Evolutionary conservation across 129 eudicot species (phyloP), one percentile per base, ranked within the genome.

Genomic region (Pittosporum tobira): DNA sequence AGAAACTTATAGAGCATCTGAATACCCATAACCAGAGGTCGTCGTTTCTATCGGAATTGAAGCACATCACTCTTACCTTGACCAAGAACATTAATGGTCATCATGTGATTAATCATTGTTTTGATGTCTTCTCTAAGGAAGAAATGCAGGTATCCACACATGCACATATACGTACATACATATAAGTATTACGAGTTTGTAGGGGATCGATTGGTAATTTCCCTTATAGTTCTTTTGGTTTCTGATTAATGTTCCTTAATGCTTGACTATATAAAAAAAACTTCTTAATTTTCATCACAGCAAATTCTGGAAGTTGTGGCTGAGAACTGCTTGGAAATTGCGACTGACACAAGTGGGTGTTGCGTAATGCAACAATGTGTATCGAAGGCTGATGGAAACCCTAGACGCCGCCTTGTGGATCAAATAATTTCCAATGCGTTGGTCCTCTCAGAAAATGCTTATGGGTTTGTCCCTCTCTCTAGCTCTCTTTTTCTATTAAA

Each of bases 101-200:
- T 55, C 95, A 85, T 71, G 89, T 85, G 19, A 73, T 85, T 51
- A 84, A 76, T 45, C 72, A 79, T 45, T 70, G 81, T 64, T 55
- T 81, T 64, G 79, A 71, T 29, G 62, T 52, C 48, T 81, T 81
- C 28, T 18, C 59, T 51, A 62, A 29, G 58, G 78, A 73, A 38
- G 81, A 81, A 40, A 69, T 61, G 12, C 73, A 65, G 89, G 95
- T 81, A 79, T 48, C 43, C 11, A 36, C 11, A 36, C 5, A 4
- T 36, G 5, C 11, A 36, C 11, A 36, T 36, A 11, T n/a, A n/a
- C n/a, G 43, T 5, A 36, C 5, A 36, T 36, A 5, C 43, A 5
- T 36, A 36, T 4, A 36, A 36, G 11, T 36, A 5, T 36, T 36
- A 34, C 6, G 38, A 34, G n/a, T 44, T 13, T 44, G 5, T 6